Base-by-base conservation (phyloP, 1,284 basidiomycete genomes). In the Fomitopsis betulina region DNA sequence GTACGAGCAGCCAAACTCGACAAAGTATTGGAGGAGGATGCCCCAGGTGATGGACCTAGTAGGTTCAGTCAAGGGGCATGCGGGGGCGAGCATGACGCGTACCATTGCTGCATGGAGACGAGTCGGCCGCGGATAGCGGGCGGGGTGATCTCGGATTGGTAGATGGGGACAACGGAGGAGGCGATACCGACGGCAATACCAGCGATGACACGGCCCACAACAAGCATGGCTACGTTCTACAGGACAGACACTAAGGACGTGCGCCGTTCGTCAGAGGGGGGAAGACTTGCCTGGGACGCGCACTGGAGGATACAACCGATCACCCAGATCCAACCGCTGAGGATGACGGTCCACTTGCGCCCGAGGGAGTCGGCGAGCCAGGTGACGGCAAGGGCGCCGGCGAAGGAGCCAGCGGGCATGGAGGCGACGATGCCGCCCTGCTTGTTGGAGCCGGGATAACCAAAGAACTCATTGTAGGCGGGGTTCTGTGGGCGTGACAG, bases 371-470 rank as follows among this genome's bases (percentile, higher is more conserved):
- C 89, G 21, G 84, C 86, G 35, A 91, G 76, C 51, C 77, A 74
- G 3, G 81, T 81, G 38, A 87, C 86, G 19, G 78, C 68, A 25
- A 89, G 77, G 2, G 87, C 79, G 23, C 87, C 87, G 25, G 83
- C 59, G 55, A 89, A 76, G 25, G 86, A 89, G 8, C 86, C 88
- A 3, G 85, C 85, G 23, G 87, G 86, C 88, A 91, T 91, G 37
- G 86, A 72, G 1, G 89, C 89, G n/a, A 88, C 85, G 50, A 91
- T 91, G 9, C 80, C 88, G 40, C 89, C 89, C 72, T 90, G 86
- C 3, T 78, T 79, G 61, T 77, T 79, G 5, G 82, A 74, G 33
- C 70, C 67, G 6, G 85, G 84, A 60, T 75, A 66, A 53, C 75
- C 64, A 67, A 86, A 87, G 8, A 75, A 73, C 1, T 67, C 70